A percentile compares a stretch with the other conserved stretches of the same genome.
Evolutionary conservation across 2,329 filamentous ascomycete species (phyloP).

Genomic region (Fusarium nelsonii): DNA sequence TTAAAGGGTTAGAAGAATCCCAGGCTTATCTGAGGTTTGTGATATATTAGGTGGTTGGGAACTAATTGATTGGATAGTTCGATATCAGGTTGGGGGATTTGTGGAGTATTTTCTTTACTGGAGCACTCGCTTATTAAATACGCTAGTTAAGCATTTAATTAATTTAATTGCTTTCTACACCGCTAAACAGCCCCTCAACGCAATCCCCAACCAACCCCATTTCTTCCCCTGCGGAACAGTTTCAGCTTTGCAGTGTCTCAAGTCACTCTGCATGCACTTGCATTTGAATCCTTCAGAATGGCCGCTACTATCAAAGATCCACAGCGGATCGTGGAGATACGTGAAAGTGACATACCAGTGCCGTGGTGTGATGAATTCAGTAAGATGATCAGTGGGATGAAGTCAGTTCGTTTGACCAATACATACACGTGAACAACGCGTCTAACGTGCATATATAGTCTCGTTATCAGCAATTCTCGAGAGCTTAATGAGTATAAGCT

Average conservation of each 20-base stretch:
- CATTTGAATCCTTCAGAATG: background rate
- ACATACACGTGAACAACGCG: accelerated
- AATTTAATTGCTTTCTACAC: background rate
- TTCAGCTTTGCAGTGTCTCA: background rate
- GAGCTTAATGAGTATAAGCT: constrained; percentile 10
- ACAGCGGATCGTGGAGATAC: constrained; percentile 12
- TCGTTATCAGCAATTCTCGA: background rate
- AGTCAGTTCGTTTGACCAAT: background rate
- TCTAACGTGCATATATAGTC: background rate
- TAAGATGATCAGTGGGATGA: constrained; percentile 32
- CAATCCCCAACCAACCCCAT: background rate
- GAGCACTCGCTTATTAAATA: too few relatives aligned
- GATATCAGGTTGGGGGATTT: too few relatives aligned
- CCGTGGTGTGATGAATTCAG: constrained; percentile 28
- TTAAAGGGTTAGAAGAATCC: too few relatives aligned
- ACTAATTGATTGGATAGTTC: too few relatives aligned
- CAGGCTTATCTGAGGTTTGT: too few relatives aligned
- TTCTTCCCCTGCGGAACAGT: background rate
- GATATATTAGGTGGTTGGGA: too few relatives aligned
- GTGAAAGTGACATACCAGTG: constrained; percentile 3
- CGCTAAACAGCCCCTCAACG: background rate
- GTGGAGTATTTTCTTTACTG: too few relatives aligned
- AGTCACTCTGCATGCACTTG: background rate
- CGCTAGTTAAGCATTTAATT: too few relatives aligned
- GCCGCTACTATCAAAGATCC: constrained; percentile 5